Evolutionary conservation across 805 yeast species (phyloP).

Genomic region (Cyberlindnera saturnus): DNA sequence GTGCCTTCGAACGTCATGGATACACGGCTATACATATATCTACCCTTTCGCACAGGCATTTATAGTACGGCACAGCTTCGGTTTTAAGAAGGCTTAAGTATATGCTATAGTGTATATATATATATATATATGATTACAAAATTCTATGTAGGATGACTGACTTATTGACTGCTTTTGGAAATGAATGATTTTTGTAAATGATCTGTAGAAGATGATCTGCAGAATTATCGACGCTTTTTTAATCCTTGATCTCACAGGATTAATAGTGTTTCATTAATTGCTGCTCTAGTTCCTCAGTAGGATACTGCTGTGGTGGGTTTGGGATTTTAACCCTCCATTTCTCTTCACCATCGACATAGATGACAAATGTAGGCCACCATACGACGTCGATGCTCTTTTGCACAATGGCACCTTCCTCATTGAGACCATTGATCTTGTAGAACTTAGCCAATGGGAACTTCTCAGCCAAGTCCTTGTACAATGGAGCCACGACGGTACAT

Average conservation of each 20-base stretch:
- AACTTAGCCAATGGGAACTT: constrained; percentile 20
- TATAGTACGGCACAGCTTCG: too few species aligned
- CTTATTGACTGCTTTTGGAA: too few species aligned
- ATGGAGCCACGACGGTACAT: constrained; percentile 22
- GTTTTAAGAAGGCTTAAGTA: too few species aligned
- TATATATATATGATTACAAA: too few species aligned
- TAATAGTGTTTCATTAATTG: constrained; percentile 14
- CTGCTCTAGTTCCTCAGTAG: constrained; percentile 18
- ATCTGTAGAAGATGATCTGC: too few species aligned
- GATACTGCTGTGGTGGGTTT: constrained; percentile 22
- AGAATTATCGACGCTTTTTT: not conserved
- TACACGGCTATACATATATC: too few species aligned
- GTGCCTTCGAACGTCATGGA: too few species aligned
- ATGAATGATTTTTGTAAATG: too few species aligned
- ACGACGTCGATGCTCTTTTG: constrained; percentile 20
- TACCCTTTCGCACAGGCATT: too few species aligned
- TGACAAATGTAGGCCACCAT: constrained; percentile 26
- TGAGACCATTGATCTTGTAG: constrained; percentile 18
- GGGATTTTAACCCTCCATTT: constrained; percentile 23
- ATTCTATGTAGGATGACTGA: too few species aligned
- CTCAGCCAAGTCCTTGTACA: constrained; percentile 13
- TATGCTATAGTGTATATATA: too few species aligned
- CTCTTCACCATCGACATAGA: constrained; percentile 17
- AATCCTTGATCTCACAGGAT: too few species aligned
- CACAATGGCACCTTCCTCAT: constrained; percentile 13